These are phyloP conservation scores for Lophiostoma macrostomum DNA, from an alignment of 495 filamentous ascomycete genomes.

Conservation along the genomic window DNA sequence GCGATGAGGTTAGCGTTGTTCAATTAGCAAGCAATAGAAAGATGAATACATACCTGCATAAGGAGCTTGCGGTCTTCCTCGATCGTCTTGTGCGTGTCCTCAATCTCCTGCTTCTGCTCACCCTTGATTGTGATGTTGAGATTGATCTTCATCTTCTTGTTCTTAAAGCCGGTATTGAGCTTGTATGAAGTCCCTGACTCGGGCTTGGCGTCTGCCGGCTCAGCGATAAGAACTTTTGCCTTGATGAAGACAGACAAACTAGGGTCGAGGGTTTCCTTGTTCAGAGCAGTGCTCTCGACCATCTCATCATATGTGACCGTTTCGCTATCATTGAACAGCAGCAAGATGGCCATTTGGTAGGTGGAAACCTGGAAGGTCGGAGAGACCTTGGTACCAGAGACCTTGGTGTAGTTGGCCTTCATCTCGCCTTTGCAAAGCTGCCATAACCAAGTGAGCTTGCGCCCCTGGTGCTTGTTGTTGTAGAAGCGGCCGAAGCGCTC, in stretches of 20 bases:
- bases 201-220: slow-evolving; percentile 68
- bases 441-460: slow-evolving; percentile 97
- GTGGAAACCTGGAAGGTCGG: slow-evolving; percentile 98
- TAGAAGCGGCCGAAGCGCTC: slow-evolving; percentile 90
- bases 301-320: slow-evolving; percentile 86
- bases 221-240: slow-evolving; percentile 75
- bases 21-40: background rate
- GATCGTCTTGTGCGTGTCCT: slow-evolving; percentile 98
- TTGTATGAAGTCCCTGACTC: slow-evolving; percentile 71
- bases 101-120: slow-evolving; percentile 90
- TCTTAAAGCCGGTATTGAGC: slow-evolving; percentile 92
- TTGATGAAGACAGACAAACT: slow-evolving; percentile 81
- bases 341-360: slow-evolving; percentile 95
- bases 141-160: slow-evolving; percentile 95
- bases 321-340: slow-evolving; percentile 91
- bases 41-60: slow-evolving; percentile 73
- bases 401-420: slow-evolving; percentile 87
- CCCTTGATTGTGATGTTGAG: slow-evolving; percentile 92
- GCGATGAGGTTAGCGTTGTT: slow-evolving; percentile 22
- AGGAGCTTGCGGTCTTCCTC: slow-evolving; percentile 96
- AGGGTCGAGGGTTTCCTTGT: slow-evolving; percentile 77
- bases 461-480: slow-evolving; percentile 89
- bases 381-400: slow-evolving; percentile 65
- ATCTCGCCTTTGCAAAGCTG: slow-evolving; percentile 97
- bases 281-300: slow-evolving; percentile 71